Base-by-base conservation (phyloP, 1,139 yeast genomes). In the Lodderomyces pseudojiufengensis region DNA sequence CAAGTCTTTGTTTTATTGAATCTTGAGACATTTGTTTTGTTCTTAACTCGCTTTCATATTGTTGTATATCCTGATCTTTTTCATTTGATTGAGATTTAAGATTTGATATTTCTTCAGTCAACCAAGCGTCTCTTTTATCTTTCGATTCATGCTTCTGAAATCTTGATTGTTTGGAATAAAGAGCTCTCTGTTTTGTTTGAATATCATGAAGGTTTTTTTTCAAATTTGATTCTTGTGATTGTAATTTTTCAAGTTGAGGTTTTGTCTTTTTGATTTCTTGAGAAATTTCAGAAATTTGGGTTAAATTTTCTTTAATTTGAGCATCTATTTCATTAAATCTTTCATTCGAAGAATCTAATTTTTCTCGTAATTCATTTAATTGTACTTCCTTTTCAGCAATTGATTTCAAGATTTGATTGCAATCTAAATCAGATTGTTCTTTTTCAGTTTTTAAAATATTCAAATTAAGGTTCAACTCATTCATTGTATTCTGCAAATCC, bases 161-260 rank as follows among this genome's bases (percentile, higher is more conserved):
- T 38, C 92, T 74, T 31, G 84, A 87, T 48, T 82, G 86, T 51
- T 88, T 90, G 9, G 87, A 69, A 38, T 84, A 76, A 8, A 90
- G 59, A 7, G 79, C 71, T 45, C 85, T 68, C 54, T 84, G 88
- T 25, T 64, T 69, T 2, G 78, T 65, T 36, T 70, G 70, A 29
- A 78, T 52, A 11, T 67, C 65, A 3, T 63, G 51, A 25, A 84
- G 57, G 32, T 65, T 54, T 2, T 54, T 46, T 41, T 74, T 74
- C 10, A 70, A 44, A 0, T 48, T 48, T 0, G 50, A 35, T 51
- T 84, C 87, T 36, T 62, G 53, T 0, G 49, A 44, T 31, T 60
- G 66, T 15, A 78, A 54, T 6, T 55, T 43, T 3, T 58, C 56
- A 33, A 76, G 62, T 20, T 60, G 51, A 0, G 88, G 87, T 25